Base-by-base conservation (phyloP, 768 basidiomycete genomes). In the Cytidiella melzeri region DNA sequence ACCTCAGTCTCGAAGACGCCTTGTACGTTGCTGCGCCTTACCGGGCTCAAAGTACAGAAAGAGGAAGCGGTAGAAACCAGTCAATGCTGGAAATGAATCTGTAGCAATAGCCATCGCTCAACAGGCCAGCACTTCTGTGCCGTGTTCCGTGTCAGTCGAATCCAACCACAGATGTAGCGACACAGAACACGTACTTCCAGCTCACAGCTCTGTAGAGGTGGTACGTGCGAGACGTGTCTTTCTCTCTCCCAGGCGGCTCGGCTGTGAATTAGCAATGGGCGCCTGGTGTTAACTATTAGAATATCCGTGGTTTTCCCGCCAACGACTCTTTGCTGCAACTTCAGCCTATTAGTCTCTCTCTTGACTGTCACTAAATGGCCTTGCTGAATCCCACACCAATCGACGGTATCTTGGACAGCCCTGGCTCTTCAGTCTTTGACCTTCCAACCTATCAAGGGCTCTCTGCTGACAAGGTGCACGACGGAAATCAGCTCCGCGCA, bases 341-440 rank as follows among this genome's bases (percentile, higher is more conserved):
- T n/a, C n/a, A n/a, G n/a, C n/a, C n/a, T n/a, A n/a, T n/a, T n/a
- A n/a, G n/a, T n/a, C n/a, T n/a, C 30, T 7, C 30, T 34, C 30
- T 34, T 34, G 7, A 7, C 15, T 15, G 15, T 34, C 15, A 7
- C 30, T 34, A 15, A 13, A 46, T 46, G 45, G 18, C 45, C 45
- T 46, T 28, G 25, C 34, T 46, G 15, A 30, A 34, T n/a, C 28
- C 34, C 5, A 23, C 45, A n/a, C 45, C 45, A 12, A 46, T 15
- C 10, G 25, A 23, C 21, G 20, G 15, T 9, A 25, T 26, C 9
- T n/a, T 18, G 24, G 77, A 76, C 41, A 87, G 82, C 52, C 84
- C 83, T 28, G 76, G 80, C 42, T 88, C 86, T 5, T 85, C 84
- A 19, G 77, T 84, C 20, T 88, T 89, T 59, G 85, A 89, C 62